Evolutionary conservation across 2,329 filamentous ascomycete species (phyloP), one percentile per base, ranked within the genome.

Genomic region (Calonectria pauciramosa): DNA sequence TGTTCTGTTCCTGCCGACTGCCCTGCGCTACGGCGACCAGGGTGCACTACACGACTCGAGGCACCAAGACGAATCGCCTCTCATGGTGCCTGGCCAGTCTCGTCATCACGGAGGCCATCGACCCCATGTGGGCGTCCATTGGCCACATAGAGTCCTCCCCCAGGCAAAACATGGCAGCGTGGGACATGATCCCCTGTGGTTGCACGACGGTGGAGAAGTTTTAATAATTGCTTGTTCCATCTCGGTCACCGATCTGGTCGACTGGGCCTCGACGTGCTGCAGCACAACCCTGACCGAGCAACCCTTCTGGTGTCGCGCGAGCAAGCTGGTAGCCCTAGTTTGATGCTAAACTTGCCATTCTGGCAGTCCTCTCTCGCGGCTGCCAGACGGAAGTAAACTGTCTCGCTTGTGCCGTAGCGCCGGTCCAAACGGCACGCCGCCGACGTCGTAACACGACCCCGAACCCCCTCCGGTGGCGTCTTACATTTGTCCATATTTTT

Each of bases 241-340:
- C 67, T 73, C 71, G 66, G 71, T 73, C 71, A 70, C 71, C 36
- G 38, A 73, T 73, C 71, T 70, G 67, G 71, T 70, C 67, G 23
- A 70, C 59, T 59, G 60, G n/a, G 49, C 47, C 41, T 56, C 30
- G 20, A 60, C 44, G 34, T 72, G 54, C 32, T 36, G 54, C 68
- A 52, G 64, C 68, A n/a, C 41, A 30, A 70, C 65, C 59, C 51
- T 67, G 71, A 70, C 71, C 71, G 71, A 73, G 59, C 32, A 13
- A 41, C 51, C 49, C 51, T 73, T 70, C 49, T 70, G 59, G 60
- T 38, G 51, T 73, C 66, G 71, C 66, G 49, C 64, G 44, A 69
- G 44, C 23, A 64, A 59, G 41, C 56, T 63, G n/a, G 34, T 26
- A 36, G 10, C 71, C 59, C 60, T 66, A 47, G 34, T 36, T 30